These are phyloP conservation scores for Thelephora ganbajun DNA, from an alignment of 768 basidiomycete genomes.

Conservation along the genomic window DNA sequence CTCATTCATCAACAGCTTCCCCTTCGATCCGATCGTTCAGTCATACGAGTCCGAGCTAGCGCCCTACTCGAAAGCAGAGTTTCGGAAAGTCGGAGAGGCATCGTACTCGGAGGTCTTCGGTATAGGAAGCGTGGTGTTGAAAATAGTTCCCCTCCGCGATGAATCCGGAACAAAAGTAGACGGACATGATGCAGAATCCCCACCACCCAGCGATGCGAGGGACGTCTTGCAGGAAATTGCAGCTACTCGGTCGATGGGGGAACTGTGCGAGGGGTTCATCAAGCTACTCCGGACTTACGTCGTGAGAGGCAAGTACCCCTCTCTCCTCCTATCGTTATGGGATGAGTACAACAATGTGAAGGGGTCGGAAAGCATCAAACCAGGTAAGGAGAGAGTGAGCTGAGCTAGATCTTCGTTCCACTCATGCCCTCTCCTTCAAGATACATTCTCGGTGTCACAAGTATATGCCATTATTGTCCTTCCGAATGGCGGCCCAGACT, in stretches of 20 bases:
- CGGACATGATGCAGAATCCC: conserved; percentile 30
- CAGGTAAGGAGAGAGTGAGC: conserved; percentile 41
- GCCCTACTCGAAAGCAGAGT: conserved; percentile 18
- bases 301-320: conserved; percentile 77
- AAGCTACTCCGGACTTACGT: conserved; percentile 72
- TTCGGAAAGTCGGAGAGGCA: conserved; percentile 90
- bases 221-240: conserved; percentile 74
- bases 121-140: conserved; percentile 79
- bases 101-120: conserved; percentile 95
- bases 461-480: conserved; percentile 83
- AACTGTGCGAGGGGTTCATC: conserved; percentile 66
- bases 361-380: conserved; percentile 74
- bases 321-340: conserved; percentile 69
- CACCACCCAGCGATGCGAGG: conserved; percentile 55
- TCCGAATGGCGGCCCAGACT: conserved; percentile 79
- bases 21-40: conserved; percentile 53
- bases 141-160: conserved; percentile 67
- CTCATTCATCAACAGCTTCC: conserved; percentile 71
- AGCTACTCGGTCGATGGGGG: conserved; percentile 65
- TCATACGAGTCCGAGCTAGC: conserved; percentile 16
- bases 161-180: conserved; percentile 19
- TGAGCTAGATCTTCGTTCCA: conserved; percentile 5
- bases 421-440: conserved; percentile 22
- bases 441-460: conserved; percentile 63
- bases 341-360: conserved; percentile 67